These are phyloP conservation scores for Epichloe brachyelytri DNA, from an alignment of 2,329 filamentous ascomycete species.

Conservation along the genomic window DNA sequence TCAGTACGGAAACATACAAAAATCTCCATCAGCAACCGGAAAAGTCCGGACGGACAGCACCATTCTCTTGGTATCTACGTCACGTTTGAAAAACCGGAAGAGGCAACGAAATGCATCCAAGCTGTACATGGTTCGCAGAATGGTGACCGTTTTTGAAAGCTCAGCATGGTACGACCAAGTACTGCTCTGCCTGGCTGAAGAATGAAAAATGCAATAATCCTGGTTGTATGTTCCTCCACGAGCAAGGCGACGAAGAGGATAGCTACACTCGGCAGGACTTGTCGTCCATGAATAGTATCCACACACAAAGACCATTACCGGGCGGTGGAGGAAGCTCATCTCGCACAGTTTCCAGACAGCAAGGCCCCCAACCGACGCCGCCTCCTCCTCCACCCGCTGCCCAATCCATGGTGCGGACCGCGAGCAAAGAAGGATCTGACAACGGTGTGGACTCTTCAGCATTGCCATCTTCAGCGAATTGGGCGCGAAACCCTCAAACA, in stretches of 20 bases:
- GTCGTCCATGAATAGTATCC: constrained; percentile 85
- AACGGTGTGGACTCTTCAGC: constrained; percentile 69
- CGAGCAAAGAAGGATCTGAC: constrained; percentile 66
- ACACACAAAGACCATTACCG: constrained; percentile 57
- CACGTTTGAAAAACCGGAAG: constrained; percentile 87
- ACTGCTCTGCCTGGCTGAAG: constrained; percentile 92
- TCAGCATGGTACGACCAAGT: constrained; percentile 83
- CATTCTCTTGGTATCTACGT: constrained; percentile 95
- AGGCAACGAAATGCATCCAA: constrained; percentile 79
- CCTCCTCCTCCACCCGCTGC: constrained; percentile 30
- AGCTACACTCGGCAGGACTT: constrained; percentile 91
- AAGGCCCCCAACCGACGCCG: constrained; percentile 25
- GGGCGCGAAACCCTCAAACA: constrained; percentile 61
- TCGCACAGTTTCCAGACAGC: constrained; percentile 40
- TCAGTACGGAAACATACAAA: constrained; percentile 96
- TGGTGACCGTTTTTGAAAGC: constrained; percentile 71
- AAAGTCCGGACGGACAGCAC: constrained; percentile 60
- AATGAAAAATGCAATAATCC: constrained; percentile 91
- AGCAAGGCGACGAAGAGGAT: constrained; percentile 95
- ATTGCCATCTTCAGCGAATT: constrained; percentile 86
- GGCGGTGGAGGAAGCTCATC: constrained; percentile 37
- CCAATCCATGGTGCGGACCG: constrained; percentile 59
- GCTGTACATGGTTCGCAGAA: constrained; percentile 90
- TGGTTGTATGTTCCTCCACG: constrained; percentile 96
- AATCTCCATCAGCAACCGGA: constrained; percentile 95